These are phyloP conservation scores for Apiospora marii DNA, from an alignment of 2,329 filamentous ascomycete species.

Conservation along the genomic window DNA sequence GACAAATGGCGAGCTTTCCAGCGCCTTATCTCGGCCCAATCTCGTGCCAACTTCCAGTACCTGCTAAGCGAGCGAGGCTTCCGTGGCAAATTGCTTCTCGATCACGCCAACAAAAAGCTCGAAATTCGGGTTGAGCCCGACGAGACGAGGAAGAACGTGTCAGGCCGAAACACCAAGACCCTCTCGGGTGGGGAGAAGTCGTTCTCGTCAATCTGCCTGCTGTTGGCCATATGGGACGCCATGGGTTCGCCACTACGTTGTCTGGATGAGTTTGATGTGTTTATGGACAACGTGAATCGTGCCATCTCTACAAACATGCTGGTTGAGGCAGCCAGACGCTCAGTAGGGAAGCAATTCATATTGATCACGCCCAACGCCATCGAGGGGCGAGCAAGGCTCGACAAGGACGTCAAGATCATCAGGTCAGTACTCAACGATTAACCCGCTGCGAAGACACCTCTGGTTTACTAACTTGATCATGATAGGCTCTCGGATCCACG, in stretches of 20 bases:
- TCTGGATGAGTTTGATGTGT: slow-evolving; percentile 97
- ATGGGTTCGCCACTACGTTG: slow-evolving; percentile 97
- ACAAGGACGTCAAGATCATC: slow-evolving; percentile 80
- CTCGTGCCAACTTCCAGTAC: slow-evolving; percentile 86
- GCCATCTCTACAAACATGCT: slow-evolving; percentile 94
- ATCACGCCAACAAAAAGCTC: slow-evolving; percentile 78
- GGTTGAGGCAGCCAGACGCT: slow-evolving; percentile 81
- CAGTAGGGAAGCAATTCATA: slow-evolving; percentile 92
- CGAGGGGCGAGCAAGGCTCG: slow-evolving; percentile 62
- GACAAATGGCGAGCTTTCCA: slow-evolving; percentile 84
- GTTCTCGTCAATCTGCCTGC: slow-evolving; percentile 93
- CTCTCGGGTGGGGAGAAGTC: slow-evolving; percentile 97
- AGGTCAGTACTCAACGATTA: slow-evolving; percentile 57
- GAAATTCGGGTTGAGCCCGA: slow-evolving; percentile 80
- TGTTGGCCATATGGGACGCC: slow-evolving; percentile 94
- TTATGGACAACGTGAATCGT: slow-evolving; percentile 98
- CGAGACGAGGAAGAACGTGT: slow-evolving; percentile 71
- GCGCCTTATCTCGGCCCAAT: slow-evolving; percentile 82
- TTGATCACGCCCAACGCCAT: slow-evolving; percentile 95
- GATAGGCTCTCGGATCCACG: slow-evolving; percentile 26
- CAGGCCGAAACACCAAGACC: slow-evolving; percentile 86
- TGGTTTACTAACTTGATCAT: slow-evolving; percentile 23
- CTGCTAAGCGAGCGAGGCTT: slow-evolving; percentile 90
- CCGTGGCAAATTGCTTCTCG: slow-evolving; percentile 79
- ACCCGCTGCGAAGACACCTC: background rate